Percentiles rank a stretch among this genome's conserved stretches.
Evolutionary conservation across 2,329 filamentous ascomycete genomes (phyloP).

Genomic region (Fusarium veterinarium): DNA sequence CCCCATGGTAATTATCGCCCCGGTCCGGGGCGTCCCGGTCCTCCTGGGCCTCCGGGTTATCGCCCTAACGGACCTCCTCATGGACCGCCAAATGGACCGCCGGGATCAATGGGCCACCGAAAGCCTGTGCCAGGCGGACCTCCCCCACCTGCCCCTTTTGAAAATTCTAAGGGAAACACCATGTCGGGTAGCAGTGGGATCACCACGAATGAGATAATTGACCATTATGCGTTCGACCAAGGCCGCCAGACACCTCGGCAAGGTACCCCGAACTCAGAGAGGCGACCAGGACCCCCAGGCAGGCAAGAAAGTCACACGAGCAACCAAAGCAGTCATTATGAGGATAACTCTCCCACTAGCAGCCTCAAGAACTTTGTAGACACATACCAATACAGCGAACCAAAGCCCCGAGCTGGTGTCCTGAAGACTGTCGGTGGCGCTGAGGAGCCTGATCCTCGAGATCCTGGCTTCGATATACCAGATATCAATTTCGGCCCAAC

Average conservation of each 20-base stretch:
- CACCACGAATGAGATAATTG: conserved; percentile 54
- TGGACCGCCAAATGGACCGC: conserved; percentile 29
- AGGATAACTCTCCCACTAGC: conserved; percentile 65
- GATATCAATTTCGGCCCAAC: conserved; percentile 89
- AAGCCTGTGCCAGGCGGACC: conserved; percentile 47
- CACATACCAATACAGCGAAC: conserved; percentile 40
- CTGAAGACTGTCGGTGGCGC: conserved; percentile 79
- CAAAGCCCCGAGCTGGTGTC: conserved; percentile 76
- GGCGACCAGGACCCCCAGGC: conserved; percentile 41
- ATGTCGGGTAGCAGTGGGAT: conserved; percentile 46
- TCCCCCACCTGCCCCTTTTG: conserved; percentile 28
- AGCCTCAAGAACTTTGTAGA: conserved; percentile 42
- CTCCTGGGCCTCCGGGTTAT: conserved; percentile 43
- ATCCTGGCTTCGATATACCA: conserved; percentile 69
- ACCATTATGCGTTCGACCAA: conserved; percentile 52
- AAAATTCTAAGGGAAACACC: conserved; percentile 36
- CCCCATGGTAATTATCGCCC: conserved; percentile 39
- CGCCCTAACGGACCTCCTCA: conserved; percentile 41
- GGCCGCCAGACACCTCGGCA: conserved; percentile 33
- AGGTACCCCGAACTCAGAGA: conserved; percentile 35
- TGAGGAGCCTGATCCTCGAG: conserved; percentile 43
- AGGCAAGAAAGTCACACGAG: conserved; percentile 45
- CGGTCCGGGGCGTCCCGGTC: conserved; percentile 35
- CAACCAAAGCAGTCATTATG: conserved; percentile 62
- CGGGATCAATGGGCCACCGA: conserved; percentile 40